phyloP scores from a whole-genome alignment of 2,329 filamentous ascomycete species.

The Chaetothyriales sp. region DNA sequence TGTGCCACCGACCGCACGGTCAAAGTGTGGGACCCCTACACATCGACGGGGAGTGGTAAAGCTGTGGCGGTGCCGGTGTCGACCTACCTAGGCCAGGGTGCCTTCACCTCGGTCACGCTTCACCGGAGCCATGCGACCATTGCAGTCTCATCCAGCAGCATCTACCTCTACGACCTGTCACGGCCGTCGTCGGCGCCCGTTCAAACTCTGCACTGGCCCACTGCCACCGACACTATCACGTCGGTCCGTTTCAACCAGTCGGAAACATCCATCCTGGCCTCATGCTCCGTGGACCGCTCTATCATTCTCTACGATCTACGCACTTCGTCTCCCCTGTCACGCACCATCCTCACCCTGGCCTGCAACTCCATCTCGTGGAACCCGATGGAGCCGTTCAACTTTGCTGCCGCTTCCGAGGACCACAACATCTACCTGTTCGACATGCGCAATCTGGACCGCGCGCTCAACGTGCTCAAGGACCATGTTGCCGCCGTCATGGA shows the following conservation, averaged over 20 bases:
- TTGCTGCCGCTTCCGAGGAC: conserved; percentile 86
- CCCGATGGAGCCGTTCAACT: conserved; percentile 92
- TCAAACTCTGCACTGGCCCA: conserved; percentile 77
- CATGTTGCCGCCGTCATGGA: conserved; percentile 92
- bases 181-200: conserved; percentile 63
- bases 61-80: conserved; percentile 51
- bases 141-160: conserved; percentile 58
- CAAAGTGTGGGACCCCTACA: conserved; percentile 82
- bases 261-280: conserved; percentile 81
- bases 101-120: conserved; percentile 72
- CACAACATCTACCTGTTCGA: conserved; percentile 91
- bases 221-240: conserved; percentile 77
- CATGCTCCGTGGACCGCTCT: conserved; percentile 70
- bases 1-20: conserved; percentile 77
- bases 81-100: conserved; percentile 70
- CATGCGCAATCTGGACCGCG: conserved; percentile 77
- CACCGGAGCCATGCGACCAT: conserved; percentile 69
- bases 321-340: conserved; percentile 68
- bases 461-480: conserved; percentile 78
- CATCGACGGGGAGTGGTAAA: conserved; percentile 45
- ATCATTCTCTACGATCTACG: conserved; percentile 86
- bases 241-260: conserved; percentile 82
- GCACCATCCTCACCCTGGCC: conserved; percentile 67
- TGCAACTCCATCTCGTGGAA: conserved; percentile 84
- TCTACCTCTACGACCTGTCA: conserved; percentile 80